Base-by-base conservation (phyloP, 2,329 filamentous ascomycete species). In the Mycosphaerella sp. region DNA sequence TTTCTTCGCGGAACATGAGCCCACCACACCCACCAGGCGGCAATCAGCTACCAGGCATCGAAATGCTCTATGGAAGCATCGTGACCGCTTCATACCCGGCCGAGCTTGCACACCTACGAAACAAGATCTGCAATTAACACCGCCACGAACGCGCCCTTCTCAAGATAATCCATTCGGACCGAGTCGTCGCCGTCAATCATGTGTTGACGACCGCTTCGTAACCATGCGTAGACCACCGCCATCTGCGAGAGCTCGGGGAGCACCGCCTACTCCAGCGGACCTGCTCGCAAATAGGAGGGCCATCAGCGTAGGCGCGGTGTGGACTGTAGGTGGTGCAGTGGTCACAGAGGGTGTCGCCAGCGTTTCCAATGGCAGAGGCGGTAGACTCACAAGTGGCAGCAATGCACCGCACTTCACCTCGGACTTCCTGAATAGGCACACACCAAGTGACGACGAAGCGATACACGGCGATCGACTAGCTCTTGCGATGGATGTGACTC, bases 401-500 rank as follows among this genome's bases (percentile, higher is more conserved):
- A 87, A 82, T 64, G 87, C 87, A 35, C 85, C 84, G 4, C 72
- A 79, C 59, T 79, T 80, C 64, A 74, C 71, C 28, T 81, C 78
- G 41, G 74, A 72, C 46, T 85, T 83, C 61, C 65, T 80, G 30
- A 71, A 75, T 35, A 71, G 52, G 25, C 53, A 53, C 18, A 56
- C 58, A 14, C 46, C 58, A 14, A 58, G 54, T 30, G 61, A 66
- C 9, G 61, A 64, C 21, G 60, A 63, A 25, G 43, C 44, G 8
- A 81, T 79, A 46, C 86, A 95, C 64, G 81, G 86, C 62, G 79
- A 79, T 36, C 81, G 89, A 25, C 71, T 98, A 49, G 89, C 90
- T 7, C 73, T 84, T 13, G 93, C 93, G 2, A 75, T 97, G 45
- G 79, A 87, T n/a, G 77, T 97, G 54, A 83, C 95, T 64, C 82